Evolutionary conservation across 2,329 filamentous ascomycete genomes (phyloP).

Genomic region (Peltaster fructicola): DNA sequence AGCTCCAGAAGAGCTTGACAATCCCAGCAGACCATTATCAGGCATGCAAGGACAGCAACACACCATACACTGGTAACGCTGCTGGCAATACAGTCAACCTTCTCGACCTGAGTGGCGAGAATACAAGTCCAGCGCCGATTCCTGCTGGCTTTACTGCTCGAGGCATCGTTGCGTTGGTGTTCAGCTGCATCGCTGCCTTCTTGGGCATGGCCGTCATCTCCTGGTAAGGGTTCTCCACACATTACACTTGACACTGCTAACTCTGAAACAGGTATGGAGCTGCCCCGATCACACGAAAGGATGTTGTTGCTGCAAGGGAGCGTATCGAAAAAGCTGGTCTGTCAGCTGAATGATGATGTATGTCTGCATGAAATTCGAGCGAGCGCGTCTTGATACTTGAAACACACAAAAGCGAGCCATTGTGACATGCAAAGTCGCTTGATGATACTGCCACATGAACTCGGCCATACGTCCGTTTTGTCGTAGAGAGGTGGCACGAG

Average conservation of each 20-base stretch:
- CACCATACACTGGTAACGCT: slow-evolving; percentile 49
- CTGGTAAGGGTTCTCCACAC: slow-evolving; percentile 32
- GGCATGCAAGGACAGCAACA: slow-evolving; percentile 36
- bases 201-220: slow-evolving; percentile 49
- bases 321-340: too few species aligned
- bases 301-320: too few species aligned
- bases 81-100: slow-evolving; percentile 50
- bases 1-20: slow-evolving; percentile 40
- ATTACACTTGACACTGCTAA: slow-evolving; percentile 4
- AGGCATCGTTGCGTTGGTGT: slow-evolving; percentile 58
- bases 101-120: slow-evolving; percentile 46
- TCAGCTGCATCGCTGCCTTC: slow-evolving; percentile 51
- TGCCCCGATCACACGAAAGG: too few species aligned
- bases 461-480: too few species aligned
- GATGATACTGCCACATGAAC: too few species aligned
- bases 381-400: too few species aligned
- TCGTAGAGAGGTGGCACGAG: too few species aligned
- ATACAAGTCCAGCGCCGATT: slow-evolving; percentile 35
- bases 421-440: too few species aligned
- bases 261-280: slow-evolving; percentile 17
- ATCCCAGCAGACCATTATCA: slow-evolving; percentile 47
- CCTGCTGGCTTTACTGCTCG: slow-evolving; percentile 52
- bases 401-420: too few species aligned
- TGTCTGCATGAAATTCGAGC: too few species aligned
- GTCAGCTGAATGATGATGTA: too few species aligned